Evolutionary conservation across 2,329 filamentous ascomycete genomes (phyloP).

Genomic region (Fusarium pseudonygamai): DNA sequence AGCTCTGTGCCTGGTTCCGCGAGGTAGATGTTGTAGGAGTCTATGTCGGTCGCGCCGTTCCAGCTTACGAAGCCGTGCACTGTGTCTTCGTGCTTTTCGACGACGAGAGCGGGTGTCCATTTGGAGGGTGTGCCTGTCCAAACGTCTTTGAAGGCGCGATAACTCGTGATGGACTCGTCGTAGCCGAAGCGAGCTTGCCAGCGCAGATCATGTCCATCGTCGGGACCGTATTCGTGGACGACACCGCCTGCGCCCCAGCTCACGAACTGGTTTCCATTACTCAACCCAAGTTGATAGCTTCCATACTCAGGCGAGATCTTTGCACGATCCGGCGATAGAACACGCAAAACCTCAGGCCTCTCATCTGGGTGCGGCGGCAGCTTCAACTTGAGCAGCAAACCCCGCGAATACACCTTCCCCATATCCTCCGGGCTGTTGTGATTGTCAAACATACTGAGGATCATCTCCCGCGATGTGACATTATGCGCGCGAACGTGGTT

Average conservation of each 20-base stretch:
- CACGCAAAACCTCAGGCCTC: slow-evolving; percentile 18
- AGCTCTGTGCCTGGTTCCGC: background rate
- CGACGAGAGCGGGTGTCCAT: slow-evolving; percentile 26
- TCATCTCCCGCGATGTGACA: slow-evolving; percentile 29
- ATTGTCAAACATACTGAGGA: slow-evolving; percentile 50
- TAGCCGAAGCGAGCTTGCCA: slow-evolving; percentile 41
- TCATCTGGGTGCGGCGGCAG: slow-evolving; percentile 24
- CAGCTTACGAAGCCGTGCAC: slow-evolving; percentile 37
- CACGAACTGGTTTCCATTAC: slow-evolving; percentile 39
- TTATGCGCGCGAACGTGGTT: slow-evolving; percentile 47
- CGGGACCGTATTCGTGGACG: slow-evolving; percentile 39
- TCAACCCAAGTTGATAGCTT: slow-evolving; percentile 27
- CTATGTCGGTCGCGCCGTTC: slow-evolving; percentile 43
- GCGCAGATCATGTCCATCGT: slow-evolving; percentile 32
- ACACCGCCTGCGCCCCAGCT: slow-evolving; percentile 38
- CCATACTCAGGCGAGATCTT: slow-evolving; percentile 26
- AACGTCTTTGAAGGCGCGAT: slow-evolving; percentile 38
- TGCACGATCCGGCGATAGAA: slow-evolving; percentile 16
- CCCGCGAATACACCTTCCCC: slow-evolving; percentile 7
- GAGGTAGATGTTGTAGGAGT: slow-evolving; percentile 36
- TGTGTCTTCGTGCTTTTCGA: slow-evolving; percentile 3
- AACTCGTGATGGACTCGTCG: slow-evolving; percentile 30
- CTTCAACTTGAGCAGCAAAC: slow-evolving; percentile 19
- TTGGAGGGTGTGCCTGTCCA: slow-evolving; percentile 37
- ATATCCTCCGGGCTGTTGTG: slow-evolving; percentile 39